A percentile compares a stretch with the other conserved stretches of the same genome.
Conservation (phyloP, 2,329 filamentous ascomycete genomes). For the Fusarium scirpi region DNA sequence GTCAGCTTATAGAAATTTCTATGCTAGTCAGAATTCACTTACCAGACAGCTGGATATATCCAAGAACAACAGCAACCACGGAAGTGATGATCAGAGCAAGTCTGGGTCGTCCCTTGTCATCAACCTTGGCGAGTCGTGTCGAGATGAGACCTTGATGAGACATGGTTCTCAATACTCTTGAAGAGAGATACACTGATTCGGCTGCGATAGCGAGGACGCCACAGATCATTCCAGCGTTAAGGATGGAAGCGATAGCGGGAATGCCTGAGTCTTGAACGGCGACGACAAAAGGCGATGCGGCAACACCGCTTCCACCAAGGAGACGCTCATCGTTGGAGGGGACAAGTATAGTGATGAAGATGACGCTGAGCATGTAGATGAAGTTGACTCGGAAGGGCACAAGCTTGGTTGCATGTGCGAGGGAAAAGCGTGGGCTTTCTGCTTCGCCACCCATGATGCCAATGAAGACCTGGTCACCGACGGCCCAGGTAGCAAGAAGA, state of each 20-base stretch:
- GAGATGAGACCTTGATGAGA: conserved; percentile 25
- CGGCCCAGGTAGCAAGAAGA: conserved; percentile 37
- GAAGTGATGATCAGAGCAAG: conserved; percentile 21
- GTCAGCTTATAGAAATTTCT: background rate
- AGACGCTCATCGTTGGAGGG: conserved; percentile 32
- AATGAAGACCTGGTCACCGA: conserved; percentile 42
- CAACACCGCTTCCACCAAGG: conserved; percentile 25
- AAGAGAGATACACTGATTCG: conserved; percentile 33
- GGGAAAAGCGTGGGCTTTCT: conserved; percentile 33
- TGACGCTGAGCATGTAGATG: conserved; percentile 37
- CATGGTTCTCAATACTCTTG: conserved; percentile 33
- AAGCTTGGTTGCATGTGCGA: conserved; percentile 36
- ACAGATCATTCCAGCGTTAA: conserved; percentile 42
- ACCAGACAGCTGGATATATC: conserved; percentile 28
- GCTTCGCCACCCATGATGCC: conserved; percentile 42
- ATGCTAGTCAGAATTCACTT: background rate
- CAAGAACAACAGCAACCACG: conserved; percentile 9
- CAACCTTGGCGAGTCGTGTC: conserved; percentile 12
- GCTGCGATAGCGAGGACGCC: conserved; percentile 32
- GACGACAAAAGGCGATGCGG: conserved; percentile 37
- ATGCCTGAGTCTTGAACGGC: conserved; percentile 29
- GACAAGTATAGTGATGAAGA: conserved; percentile 37
- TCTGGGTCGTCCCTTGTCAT: conserved; percentile 21
- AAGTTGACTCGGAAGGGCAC: conserved; percentile 38
- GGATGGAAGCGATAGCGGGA: conserved; percentile 26